Evolutionary conservation across 495 filamentous ascomycete genomes (phyloP).

Genomic region (Hypoxylon trugodes): DNA sequence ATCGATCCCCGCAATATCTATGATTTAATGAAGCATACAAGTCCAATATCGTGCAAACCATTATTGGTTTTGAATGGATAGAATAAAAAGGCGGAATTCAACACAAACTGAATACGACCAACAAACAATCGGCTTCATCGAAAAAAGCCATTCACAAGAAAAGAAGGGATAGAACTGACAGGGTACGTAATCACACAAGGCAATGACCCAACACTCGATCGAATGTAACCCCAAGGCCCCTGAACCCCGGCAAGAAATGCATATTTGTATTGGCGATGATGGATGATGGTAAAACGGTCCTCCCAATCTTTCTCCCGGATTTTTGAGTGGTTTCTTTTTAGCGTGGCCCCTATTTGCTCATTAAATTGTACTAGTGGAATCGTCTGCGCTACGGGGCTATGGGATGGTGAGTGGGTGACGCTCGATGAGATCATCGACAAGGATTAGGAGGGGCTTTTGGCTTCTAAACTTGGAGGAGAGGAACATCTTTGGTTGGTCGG

Average conservation of each 20-base stretch:
- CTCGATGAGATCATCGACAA: constrained; percentile 39
- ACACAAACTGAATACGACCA: neutral
- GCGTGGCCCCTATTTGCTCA: constrained; percentile 12
- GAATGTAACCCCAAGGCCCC: constrained; percentile 26
- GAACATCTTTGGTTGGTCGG: constrained; percentile 39
- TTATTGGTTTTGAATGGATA: too few species aligned
- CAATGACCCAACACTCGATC: constrained; percentile 37
- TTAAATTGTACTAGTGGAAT: constrained; percentile 16
- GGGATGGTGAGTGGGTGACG: constrained; percentile 26
- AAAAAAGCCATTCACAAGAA: neutral
- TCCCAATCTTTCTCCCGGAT: constrained; percentile 5
- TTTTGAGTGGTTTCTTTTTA: constrained; percentile 28
- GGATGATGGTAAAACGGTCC: constrained; percentile 9
- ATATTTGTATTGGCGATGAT: constrained; percentile 11
- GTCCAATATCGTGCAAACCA: too few species aligned
- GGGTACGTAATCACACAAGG: constrained; percentile 29
- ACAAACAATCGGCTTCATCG: neutral
- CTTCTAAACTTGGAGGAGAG: constrained; percentile 26
- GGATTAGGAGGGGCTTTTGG: constrained; percentile 50
- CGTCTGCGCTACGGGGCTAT: constrained; percentile 24
- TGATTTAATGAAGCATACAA: neutral
- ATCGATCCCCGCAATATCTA: neutral
- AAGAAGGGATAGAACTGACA: neutral
- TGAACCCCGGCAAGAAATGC: constrained; percentile 3
- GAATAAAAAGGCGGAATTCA: neutral